Evolutionary conservation across 371 early-diverging fungal species (phyloP).

Genomic region (Mucor indicus): DNA sequence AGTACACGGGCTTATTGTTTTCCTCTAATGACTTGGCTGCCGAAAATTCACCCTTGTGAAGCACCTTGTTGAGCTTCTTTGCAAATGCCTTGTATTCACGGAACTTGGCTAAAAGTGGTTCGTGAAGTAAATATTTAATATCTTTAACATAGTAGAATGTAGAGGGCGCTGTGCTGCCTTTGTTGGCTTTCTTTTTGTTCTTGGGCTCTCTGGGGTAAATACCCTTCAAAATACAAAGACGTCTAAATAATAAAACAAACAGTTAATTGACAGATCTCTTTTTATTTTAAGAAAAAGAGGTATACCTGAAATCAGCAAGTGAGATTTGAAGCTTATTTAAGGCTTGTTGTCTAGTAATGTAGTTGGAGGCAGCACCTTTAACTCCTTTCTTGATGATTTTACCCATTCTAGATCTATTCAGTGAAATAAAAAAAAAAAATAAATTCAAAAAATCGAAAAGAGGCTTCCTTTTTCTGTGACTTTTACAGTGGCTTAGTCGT

Average conservation of each 20-base stretch:
- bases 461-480: neutral
- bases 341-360: slow-evolving; percentile 88
- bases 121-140: slow-evolving; percentile 90
- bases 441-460: neutral
- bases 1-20: slow-evolving; percentile 74
- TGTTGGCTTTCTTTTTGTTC: slow-evolving; percentile 91
- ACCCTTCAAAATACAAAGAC: slow-evolving; percentile 97
- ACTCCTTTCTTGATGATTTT: slow-evolving; percentile 85
- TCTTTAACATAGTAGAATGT: slow-evolving; percentile 96
- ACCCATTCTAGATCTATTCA: slow-evolving; percentile 54
- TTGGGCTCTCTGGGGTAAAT: slow-evolving; percentile 96
- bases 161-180: slow-evolving; percentile 84
- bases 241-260: slow-evolving; percentile 40
- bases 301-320: slow-evolving; percentile 88
- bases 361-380: slow-evolving; percentile 89
- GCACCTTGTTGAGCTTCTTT: slow-evolving; percentile 80
- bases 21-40: slow-evolving; percentile 74
- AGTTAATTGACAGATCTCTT: slow-evolving; percentile 1
- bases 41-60: slow-evolving; percentile 76
- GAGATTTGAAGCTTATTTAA: slow-evolving; percentile 92
- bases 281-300: slow-evolving; percentile 1
- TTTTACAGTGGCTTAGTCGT: neutral
- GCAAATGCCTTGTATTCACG: slow-evolving; percentile 88
- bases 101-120: slow-evolving; percentile 87
- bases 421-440: slow-evolving; percentile 7